Evolutionary conservation across 2,329 filamentous ascomycete genomes (phyloP), one percentile per base, ranked within the genome.

Genomic region (Colletotrichum coccodes): DNA sequence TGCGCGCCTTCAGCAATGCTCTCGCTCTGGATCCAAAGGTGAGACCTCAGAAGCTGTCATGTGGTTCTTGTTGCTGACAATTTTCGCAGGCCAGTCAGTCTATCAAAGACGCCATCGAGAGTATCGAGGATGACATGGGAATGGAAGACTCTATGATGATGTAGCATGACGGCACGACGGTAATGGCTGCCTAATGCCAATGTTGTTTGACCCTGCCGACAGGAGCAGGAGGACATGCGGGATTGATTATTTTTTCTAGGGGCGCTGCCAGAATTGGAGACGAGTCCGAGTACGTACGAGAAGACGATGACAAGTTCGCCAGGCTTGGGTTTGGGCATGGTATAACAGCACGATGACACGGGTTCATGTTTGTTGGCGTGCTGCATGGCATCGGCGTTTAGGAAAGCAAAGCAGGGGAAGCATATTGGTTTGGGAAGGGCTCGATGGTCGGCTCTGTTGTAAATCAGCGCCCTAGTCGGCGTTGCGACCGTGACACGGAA

Each of bases 1-100:
- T 99, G 68, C 91, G 92, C 68, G 94, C 98, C 79, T 97, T 97
- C 78, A 99, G 96, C 7, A 95, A 95, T 79, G 96, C 96, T 21
- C 84, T 98, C 76, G 97, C 97, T 80, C 83, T 99, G 76, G 96
- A 99, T 84, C 96, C 95, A 34, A 98, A 98, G 91, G 95, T 97
- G 86, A n/a, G 14, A 21, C 78, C n/a, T 16, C 16, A 1, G 23
- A 23, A 28, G 2, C 8, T 49, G 42, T 32, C 11, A 40, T 14
- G 23, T 40, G 28, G 36, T 62, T 42, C 42, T 30, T 44, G 30
- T 34, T 50, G 73, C 70, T 65, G 52, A 70, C 16, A n/a, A 30
- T 60, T 30, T 28, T 7, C 61, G 16, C 73, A 97, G 95, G 94
- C 95, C 74, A 94, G 94, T 72, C 92, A 93, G 71, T 92, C 94